Evolutionary conservation across 495 filamentous ascomycete species (phyloP), one percentile per base, ranked within the genome.

Genomic region (Cladorrhinum samala): DNA sequence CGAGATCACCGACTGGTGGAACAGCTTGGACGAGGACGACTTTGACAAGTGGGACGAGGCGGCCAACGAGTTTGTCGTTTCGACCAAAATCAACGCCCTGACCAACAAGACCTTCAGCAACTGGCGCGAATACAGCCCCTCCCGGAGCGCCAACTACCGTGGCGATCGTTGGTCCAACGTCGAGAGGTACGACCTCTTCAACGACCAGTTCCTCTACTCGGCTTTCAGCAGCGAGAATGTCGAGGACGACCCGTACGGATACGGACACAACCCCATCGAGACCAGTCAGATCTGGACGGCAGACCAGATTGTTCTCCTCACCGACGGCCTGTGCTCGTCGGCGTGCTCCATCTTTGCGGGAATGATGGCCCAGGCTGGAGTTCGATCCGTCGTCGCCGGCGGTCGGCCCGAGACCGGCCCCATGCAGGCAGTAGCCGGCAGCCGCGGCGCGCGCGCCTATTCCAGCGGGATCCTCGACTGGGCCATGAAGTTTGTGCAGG

Each of bases 371-470:
- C 73, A 80, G 60, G 70, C 56, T n/a, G 73, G 73, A 37, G 78
- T 83, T 0, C 79, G 77, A 44, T 75, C 76, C n/a, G 70, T 84
- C 20, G 70, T 77, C 14, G 70, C 81, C 25, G 82, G 82, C n/a
- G 83, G 83, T 17, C 75, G 75, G 13, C 77, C 79, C 4, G 66
- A 64, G 39, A 57, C 67, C 3, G 68, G 70, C 3, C 68, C 72
- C 6, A 85, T 85, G 69, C 82, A 85, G 68, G 77, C 70, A 19
- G 71, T 81, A 23, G 77, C 78, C 13, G 82, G 82, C 24, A 73
- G 77, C 2, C 81, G 83, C 58, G 81, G 80, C 16, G 63, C 53
- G 5, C 33, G 53, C 9, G 47, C 43, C 3, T 58, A 62, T 38
- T 46, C 25, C 7, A 21, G 39, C 20, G 3, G 16, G 40, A 41